A percentile compares a stretch with the other conserved stretches of the same genome.
phyloP scores from a whole-genome alignment of 129 eudicot genomes.

The Daucus carota region DH1_v3.0 NC_030385.2:31990501-31991000 shows the following conservation, averaged over 20 bases:
- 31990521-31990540: not conserved
- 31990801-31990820: not conserved
- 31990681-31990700: not conserved
- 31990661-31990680: not conserved
- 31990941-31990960: not conserved
- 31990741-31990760: not conserved
- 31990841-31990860: too few relatives aligned
- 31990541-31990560: constrained; percentile 2
- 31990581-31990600: not conserved
- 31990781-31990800: not conserved
- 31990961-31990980: not conserved
- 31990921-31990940: not conserved
- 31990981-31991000: too few relatives aligned
- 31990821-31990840: too few relatives aligned
- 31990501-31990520: not conserved
- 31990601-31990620: not conserved
- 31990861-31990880: not conserved
- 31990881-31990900: not conserved
- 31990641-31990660: not conserved
- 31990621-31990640: not conserved
- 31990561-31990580: not conserved
- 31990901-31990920: too few relatives aligned
- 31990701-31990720: too few relatives aligned
- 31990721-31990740: not conserved
- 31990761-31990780: not conserved